Base-by-base conservation (phyloP, 164 flowering plant genomes). In the Tinospora cordifolia region DNA sequence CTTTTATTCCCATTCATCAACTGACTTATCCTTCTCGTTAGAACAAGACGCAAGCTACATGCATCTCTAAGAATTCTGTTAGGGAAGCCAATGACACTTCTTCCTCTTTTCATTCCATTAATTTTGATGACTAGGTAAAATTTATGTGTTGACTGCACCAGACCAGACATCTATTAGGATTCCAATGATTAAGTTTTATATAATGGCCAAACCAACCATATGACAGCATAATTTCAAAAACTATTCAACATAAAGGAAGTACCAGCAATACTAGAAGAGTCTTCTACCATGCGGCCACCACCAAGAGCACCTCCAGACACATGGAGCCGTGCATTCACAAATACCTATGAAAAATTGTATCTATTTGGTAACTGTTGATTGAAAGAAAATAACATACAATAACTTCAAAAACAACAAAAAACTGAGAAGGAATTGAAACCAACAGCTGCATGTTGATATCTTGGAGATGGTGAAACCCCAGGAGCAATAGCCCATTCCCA, bases 401-500 rank as follows among this genome's bases (percentile, higher is more conserved):
- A 76, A 76, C 44, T 49, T 22, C 12, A 39, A 47, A 30, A 34
- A 13, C 5, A 26, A 63, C 9, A 26, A 44, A 40, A 41, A 59
- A 69, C 4, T 17, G 47, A 10, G 25, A 51, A 49, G 25, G 46
- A 76, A 49, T 6, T 46, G 67, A 71, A 80, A 85, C 93, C 44
- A 77, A 95, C 99, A 4, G 99, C 99, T 68, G 99, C 99, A 84
- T 95, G 98, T 74, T 92, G 99, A 86, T 95, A 95, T 90, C 99
- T 90, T n/a, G 97, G 83, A 75, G 99, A 95, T 63, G 99, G 99
- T 41, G 99, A 92, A 60, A 95, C 97, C 72, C 99, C 99, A 74
- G 99, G 99, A 74, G 99, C 99, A 78, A 95, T 92, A 65, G 99
- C 99, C 99, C 99, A 95, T 82, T 92, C 99, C 99, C 99, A 95